phyloP scores from a whole-genome alignment of 345 rosid genomes.

The Lagerstroemia speciosa region DNA sequence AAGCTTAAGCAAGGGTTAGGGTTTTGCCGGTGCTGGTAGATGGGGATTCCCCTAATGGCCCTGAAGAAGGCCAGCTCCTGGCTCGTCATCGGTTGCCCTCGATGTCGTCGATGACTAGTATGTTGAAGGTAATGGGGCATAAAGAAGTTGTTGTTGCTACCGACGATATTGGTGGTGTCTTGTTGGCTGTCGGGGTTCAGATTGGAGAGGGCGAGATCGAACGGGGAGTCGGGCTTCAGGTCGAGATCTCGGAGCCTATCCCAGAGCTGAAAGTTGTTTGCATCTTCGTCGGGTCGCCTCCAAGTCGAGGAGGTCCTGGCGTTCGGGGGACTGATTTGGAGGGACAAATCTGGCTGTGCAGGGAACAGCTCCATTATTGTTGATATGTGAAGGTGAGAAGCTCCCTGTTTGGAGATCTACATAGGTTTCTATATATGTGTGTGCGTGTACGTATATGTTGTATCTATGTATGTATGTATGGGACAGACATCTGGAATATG shows the following conservation, averaged over 20 bases:
- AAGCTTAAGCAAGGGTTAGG: not conserved
- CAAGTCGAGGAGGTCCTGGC: conserved; percentile 52
- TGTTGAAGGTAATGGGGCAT: conserved; percentile 14
- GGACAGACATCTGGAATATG: no score
- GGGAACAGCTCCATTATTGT: conserved; percentile 60
- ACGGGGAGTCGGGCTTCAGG: not conserved
- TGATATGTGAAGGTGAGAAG: not conserved
- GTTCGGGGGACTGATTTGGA: conserved; percentile 64
- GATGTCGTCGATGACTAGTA: conserved; percentile 24
- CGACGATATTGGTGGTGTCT: not conserved
- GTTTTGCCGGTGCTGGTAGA: conserved; percentile 43
- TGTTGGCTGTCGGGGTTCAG: not conserved
- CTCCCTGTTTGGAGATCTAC: not conserved
- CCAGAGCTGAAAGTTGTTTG: conserved; percentile 40
- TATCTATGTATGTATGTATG: no score
- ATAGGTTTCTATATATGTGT: not conserved
- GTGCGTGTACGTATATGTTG: no score
- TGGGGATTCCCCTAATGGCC: conserved; percentile 80
- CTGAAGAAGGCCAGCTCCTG: conserved; percentile 57
- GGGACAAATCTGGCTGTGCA: no score
- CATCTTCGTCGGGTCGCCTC: conserved; percentile 38
- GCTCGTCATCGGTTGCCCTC: conserved; percentile 25
- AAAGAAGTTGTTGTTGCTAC: not conserved
- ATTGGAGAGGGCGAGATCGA: not conserved
- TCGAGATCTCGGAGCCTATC: conserved; percentile 12